Percentiles rank a stretch among this genome's conserved stretches.
Evolutionary conservation across 345 rosid species (phyloP).

Genomic region (Eucalyptus decipiens): DNA sequence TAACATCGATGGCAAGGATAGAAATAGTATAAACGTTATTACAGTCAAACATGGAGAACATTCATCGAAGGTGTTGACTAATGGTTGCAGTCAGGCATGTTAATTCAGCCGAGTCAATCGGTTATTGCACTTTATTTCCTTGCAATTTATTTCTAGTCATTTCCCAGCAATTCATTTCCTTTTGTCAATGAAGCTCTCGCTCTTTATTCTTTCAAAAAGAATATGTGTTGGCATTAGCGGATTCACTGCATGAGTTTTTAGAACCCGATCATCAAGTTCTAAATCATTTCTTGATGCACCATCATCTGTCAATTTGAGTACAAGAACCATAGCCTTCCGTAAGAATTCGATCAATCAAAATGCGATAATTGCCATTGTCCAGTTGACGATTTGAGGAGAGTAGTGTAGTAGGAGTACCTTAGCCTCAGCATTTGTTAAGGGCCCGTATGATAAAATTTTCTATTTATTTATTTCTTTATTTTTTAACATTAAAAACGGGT

Average conservation of each 20-base stretch:
- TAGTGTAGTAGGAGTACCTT: background rate
- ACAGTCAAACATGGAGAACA: background rate
- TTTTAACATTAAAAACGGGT: no score
- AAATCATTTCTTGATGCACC: background rate
- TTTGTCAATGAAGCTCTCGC: background rate
- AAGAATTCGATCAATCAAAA: rapidly evolving
- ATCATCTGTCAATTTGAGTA: background rate
- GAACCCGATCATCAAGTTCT: background rate
- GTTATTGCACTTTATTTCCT: background rate
- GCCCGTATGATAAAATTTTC: no score
- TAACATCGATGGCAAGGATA: background rate
- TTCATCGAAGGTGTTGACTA: background rate
- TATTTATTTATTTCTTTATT: no score
- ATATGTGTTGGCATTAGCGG: background rate
- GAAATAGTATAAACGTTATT: background rate
- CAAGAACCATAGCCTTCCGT: background rate
- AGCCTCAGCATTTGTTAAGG: background rate
- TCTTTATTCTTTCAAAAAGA: background rate
- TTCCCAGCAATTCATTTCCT: background rate
- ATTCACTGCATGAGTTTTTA: background rate
- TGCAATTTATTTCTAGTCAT: background rate
- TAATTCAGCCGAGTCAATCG: background rate
- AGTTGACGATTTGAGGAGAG: background rate
- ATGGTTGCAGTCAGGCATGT: no score
- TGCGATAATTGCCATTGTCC: rapidly evolving